Percentiles rank a stretch among this genome's conserved stretches.
These are phyloP conservation scores for Leccinum ambiguum DNA, from an alignment of 1,284 basidiomycete species.

Conservation along the genomic window DNA sequence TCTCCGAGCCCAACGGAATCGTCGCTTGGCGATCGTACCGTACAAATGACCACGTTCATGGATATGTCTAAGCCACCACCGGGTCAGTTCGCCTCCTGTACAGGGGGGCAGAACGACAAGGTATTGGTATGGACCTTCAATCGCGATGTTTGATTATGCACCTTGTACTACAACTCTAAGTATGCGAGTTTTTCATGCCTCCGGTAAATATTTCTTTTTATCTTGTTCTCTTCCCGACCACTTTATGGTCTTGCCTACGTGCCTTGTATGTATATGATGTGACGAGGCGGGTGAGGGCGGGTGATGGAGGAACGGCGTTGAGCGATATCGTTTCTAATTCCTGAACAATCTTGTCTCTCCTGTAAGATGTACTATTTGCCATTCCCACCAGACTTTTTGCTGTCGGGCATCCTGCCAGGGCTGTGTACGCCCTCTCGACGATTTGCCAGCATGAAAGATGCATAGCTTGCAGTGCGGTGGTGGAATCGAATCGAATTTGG, in stretches of 20 bases:
- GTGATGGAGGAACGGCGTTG: conserved; percentile 16
- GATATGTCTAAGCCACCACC: conserved; percentile 37
- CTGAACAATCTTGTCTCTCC: conserved; percentile 26
- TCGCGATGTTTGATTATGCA: conserved; percentile 18
- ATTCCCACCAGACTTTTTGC: conserved; percentile 31
- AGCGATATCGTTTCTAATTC: conserved; percentile 5
- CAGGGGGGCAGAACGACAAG: conserved; percentile 35
- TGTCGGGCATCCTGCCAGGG: not conserved
- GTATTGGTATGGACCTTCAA: conserved; percentile 22
- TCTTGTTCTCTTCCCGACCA: conserved; percentile 4
- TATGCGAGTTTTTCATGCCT: conserved; percentile 1
- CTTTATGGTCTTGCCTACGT: not conserved
- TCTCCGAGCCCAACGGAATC: conserved; percentile 59
- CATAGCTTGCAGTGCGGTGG: not conserved
- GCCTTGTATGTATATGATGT: conserved; percentile 28
- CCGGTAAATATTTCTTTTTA: conserved; percentile 14
- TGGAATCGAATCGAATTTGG: not conserved
- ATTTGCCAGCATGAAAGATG: not conserved
- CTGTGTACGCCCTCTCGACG: not conserved
- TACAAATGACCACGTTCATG: conserved; percentile 51
- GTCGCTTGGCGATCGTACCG: conserved; percentile 50
- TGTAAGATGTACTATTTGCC: conserved; percentile 27
- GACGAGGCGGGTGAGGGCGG: conserved; percentile 9
- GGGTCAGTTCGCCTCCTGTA: conserved; percentile 31
- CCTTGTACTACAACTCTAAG: conserved; percentile 5